These are phyloP conservation scores for Mycena filopes DNA, from an alignment of 768 basidiomycete species.

Conservation along the genomic window DNA sequence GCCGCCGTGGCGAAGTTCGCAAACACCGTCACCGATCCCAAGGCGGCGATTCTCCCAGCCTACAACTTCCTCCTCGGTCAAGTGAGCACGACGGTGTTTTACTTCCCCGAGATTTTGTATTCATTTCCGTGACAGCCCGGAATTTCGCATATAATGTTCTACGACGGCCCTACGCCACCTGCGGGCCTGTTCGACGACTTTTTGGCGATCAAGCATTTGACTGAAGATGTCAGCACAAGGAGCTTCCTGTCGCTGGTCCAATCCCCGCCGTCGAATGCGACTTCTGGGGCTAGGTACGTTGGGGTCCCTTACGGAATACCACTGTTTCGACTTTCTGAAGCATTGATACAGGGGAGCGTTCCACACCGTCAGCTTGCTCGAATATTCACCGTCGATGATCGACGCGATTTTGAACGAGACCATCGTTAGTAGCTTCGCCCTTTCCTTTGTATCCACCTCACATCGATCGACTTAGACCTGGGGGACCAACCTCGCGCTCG, in stretches of 20 bases:
- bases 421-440: constrained; percentile 38
- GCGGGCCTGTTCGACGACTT: constrained; percentile 63
- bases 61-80: constrained; percentile 50
- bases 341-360: constrained; percentile 44
- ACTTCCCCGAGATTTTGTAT: neutral
- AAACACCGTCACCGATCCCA: constrained; percentile 57
- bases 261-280: constrained; percentile 47
- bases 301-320: constrained; percentile 26
- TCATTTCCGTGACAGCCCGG: constrained; percentile 29
- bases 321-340: constrained; percentile 29
- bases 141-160: constrained; percentile 59
- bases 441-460: neutral
- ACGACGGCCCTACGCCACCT: constrained; percentile 64
- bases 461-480: no score
- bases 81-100: constrained; percentile 39
- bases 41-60: constrained; percentile 59
- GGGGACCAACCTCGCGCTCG: constrained; percentile 47
- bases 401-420: constrained; percentile 57
- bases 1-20: constrained; percentile 55
- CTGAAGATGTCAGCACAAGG: constrained; percentile 51
- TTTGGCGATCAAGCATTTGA: constrained; percentile 53
- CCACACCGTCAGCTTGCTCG: constrained; percentile 54
- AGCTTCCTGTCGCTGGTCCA: constrained; percentile 54
- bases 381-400: constrained; percentile 49
- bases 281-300: constrained; percentile 40